These are phyloP conservation scores for Arthrinium phaeospermum DNA, from an alignment of 2,329 filamentous ascomycete genomes.

Conservation along the genomic window DNA sequence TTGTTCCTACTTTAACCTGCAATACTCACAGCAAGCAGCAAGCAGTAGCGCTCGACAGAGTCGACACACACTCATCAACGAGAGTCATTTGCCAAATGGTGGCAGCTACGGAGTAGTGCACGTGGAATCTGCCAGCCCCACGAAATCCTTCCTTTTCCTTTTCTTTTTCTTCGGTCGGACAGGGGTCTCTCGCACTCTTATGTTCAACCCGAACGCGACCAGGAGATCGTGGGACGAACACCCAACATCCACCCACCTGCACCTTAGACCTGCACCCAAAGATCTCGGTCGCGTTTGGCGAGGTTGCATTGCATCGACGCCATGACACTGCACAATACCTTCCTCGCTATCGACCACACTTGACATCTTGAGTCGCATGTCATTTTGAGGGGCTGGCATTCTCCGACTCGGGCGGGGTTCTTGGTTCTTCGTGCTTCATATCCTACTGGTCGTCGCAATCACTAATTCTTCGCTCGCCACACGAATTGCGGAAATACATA, in stretches of 20 bases:
- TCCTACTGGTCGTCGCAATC: background rate
- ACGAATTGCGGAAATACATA: too few relatives aligned
- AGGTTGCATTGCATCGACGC: constrained; percentile 1
- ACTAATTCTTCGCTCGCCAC: background rate
- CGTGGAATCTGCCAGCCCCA: constrained; percentile 1
- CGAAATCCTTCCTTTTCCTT: background rate
- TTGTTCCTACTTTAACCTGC: background rate
- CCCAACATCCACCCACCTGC: constrained; percentile 9
- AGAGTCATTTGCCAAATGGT: background rate
- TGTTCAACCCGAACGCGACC: background rate
- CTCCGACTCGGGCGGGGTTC: background rate
- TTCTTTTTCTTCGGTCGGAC: background rate
- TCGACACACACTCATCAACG: background rate
- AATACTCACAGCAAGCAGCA: background rate
- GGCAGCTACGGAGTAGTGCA: background rate
- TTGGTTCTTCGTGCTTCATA: background rate
- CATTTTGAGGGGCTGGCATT: background rate
- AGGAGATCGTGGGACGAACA: constrained; percentile 2
- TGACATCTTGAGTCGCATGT: background rate
- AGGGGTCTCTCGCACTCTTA: background rate
- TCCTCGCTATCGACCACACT: background rate
- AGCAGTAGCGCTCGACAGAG: background rate
- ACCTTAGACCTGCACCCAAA: background rate
- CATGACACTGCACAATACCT: background rate
- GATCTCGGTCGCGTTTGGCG: constrained; percentile 7